Evolutionary conservation across 164 flowering plant species (phyloP).

Genomic region (Sextonia rubra): DNA sequence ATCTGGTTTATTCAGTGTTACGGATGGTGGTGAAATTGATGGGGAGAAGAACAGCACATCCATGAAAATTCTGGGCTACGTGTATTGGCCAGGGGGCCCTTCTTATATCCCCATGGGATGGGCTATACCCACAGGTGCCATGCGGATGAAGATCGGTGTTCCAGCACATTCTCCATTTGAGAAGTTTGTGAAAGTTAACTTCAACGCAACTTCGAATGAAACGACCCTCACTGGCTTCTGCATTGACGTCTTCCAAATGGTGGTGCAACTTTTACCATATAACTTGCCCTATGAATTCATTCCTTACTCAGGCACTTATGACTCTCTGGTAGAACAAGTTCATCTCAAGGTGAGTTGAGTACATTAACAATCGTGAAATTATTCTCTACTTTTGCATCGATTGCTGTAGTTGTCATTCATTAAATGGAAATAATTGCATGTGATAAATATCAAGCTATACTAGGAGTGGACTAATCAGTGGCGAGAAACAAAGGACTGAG

Average conservation of each 20-base stretch:
- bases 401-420: neutral
- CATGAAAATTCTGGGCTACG: slow-evolving; percentile 4
- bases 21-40: neutral
- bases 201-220: slow-evolving; percentile 1
- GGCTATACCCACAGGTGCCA: slow-evolving; percentile 34
- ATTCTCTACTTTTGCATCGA: neutral
- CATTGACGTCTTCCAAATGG: slow-evolving; percentile 40
- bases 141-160: slow-evolving; percentile 42
- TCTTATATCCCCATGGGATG: slow-evolving; percentile 38
- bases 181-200: slow-evolving; percentile 36
- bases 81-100: slow-evolving; percentile 28
- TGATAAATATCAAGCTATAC: too few relatives aligned
- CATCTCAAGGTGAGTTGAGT: slow-evolving; percentile 30
- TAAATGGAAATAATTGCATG: neutral
- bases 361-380: neutral
- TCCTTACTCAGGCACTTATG: slow-evolving; percentile 17
- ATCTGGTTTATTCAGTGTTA: slow-evolving; percentile 11
- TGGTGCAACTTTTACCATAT: slow-evolving; percentile 23
- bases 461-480: too few relatives aligned
- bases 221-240: slow-evolving; percentile 37
- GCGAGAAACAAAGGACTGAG: too few relatives aligned
- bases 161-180: slow-evolving; percentile 34
- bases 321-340: slow-evolving; percentile 28
- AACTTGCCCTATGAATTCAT: slow-evolving; percentile 20
- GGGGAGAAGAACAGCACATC: neutral